Base-by-base conservation (phyloP, 2,329 filamentous ascomycete species). In the Hymenoscyphus linearis region DNA sequence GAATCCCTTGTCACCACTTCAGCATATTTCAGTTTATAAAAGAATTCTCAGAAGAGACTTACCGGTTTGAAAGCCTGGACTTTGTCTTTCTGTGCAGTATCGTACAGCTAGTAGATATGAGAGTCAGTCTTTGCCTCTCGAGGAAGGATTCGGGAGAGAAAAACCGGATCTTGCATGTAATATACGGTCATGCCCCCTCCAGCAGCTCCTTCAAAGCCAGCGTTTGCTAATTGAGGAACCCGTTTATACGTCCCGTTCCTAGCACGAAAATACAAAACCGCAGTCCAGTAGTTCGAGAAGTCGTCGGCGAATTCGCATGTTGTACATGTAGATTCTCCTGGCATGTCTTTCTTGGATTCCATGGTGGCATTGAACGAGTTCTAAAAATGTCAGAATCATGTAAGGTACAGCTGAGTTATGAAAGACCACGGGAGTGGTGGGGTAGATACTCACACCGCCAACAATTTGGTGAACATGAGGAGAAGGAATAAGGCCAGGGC, bases 311-410 rank as follows among this genome's bases (percentile, higher is more conserved):
- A 75, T 50, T 69, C 68, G 62, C 72, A 74, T 2, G 68, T 71
- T 2, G 72, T 74, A 67, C 72, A 74, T 0, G 66, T 71, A 0
- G 72, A 68, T 40, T 67, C 60, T 5, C 70, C 47, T 57, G 72
- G 66, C 55, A 72, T 67, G 34, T 69, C 66, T 40, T 65, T 62
- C 13, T 60, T 57, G 1, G 69, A 65, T 54, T 72, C 68, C 76
- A 78, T 78, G 26, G 72, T 72, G 3, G 72, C 64, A 60, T 77
- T 77, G 73, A 78, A 77, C 2, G 76, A 72, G 64, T 77, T 75
- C 60, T 67, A 52, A n/a, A 13, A 7, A 4, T 36, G 40, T 37
- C 5, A 31, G 31, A 31, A 31, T 31, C 6, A 31, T 31, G 31
- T 9, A 9, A 2, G 31, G 31, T 31, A 7, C 9, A 52, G 50